Conservation (phyloP, 805 yeast species). For the Sporopachydermia lactativora region DNA sequence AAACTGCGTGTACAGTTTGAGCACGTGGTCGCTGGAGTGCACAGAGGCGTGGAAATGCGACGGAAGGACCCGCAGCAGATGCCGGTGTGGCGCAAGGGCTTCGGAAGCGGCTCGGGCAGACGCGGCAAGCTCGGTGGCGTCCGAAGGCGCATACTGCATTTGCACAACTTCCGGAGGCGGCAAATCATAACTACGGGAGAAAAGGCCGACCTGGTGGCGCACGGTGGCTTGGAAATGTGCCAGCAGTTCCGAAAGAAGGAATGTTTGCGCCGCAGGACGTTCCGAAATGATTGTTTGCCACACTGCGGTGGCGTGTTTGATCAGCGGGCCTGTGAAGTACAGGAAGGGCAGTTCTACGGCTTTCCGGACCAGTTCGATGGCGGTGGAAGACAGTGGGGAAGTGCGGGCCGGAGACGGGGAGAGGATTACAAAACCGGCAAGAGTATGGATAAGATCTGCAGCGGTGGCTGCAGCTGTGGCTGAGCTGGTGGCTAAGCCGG, state of each 20-base stretch:
- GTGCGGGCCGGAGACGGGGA: constrained; percentile 19
- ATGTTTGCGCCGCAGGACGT: constrained; percentile 38
- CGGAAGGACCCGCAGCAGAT: constrained; percentile 50
- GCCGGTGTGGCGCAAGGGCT: constrained; percentile 51
- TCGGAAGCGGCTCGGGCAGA: constrained; percentile 34
- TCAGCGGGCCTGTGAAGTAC: constrained; percentile 40
- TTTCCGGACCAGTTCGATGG: constrained; percentile 32
- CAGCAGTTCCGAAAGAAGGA: constrained; percentile 57
- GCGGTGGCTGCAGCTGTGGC: too few relatives aligned
- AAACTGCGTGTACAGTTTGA: constrained; percentile 54
- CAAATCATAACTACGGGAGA: constrained; percentile 39
- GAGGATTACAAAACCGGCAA: constrained; percentile 12
- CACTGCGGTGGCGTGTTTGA: constrained; percentile 53
- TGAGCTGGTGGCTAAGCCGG: too few relatives aligned
- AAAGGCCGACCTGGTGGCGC: constrained; percentile 47
- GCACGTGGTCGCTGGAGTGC: constrained; percentile 54
- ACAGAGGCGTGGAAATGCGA: constrained; percentile 72
- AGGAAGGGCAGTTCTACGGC: constrained; percentile 61
- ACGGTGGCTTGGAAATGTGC: constrained; percentile 57
- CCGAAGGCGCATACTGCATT: constrained; percentile 88
- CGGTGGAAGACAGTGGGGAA: constrained; percentile 15
- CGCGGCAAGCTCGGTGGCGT: constrained; percentile 41
- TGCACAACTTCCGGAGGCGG: constrained; percentile 43
- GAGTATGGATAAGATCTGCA: neutral
- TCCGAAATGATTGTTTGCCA: constrained; percentile 75